phyloP scores from a whole-genome alignment of 2,329 filamentous ascomycete species.

The Exophiala alcalophila region DNA sequence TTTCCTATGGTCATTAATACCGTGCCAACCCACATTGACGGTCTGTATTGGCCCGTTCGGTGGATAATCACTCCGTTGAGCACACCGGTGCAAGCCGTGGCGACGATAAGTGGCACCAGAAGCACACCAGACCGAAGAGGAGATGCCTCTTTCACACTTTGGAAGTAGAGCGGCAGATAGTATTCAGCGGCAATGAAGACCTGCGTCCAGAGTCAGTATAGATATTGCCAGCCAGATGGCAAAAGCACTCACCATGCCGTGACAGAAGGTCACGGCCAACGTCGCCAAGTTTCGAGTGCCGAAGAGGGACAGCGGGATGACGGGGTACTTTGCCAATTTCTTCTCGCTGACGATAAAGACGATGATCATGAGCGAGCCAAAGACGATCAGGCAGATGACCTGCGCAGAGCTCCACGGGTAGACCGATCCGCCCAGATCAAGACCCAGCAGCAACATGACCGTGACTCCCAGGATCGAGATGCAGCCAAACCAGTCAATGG shows the following conservation, averaged over 20 bases:
- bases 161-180: slow-evolving; percentile 72
- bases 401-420: slow-evolving; percentile 72
- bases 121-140: slow-evolving; percentile 55
- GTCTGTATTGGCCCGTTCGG: slow-evolving; percentile 49
- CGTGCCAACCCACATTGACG: slow-evolving; percentile 47
- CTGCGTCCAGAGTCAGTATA: slow-evolving; percentile 12
- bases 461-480: slow-evolving; percentile 70
- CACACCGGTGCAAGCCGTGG: slow-evolving; percentile 46
- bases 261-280: slow-evolving; percentile 34
- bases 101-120: slow-evolving; percentile 58
- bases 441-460: slow-evolving; percentile 79
- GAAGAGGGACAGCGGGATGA: slow-evolving; percentile 75
- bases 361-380: slow-evolving; percentile 61
- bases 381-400: slow-evolving; percentile 74
- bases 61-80: slow-evolving; percentile 49
- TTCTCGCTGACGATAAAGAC: slow-evolving; percentile 72
- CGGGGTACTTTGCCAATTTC: slow-evolving; percentile 69
- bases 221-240: neutral
- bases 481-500: slow-evolving; percentile 58
- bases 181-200: slow-evolving; percentile 37
- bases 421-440: slow-evolving; percentile 76
- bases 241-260: slow-evolving; percentile 22
- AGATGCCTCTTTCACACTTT: slow-evolving; percentile 64
- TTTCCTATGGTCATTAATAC: slow-evolving; percentile 45
- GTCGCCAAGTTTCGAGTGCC: slow-evolving; percentile 51